Evolutionary conservation across 1,284 basidiomycete species (phyloP).

Genomic region (Ustilago curta): DNA sequence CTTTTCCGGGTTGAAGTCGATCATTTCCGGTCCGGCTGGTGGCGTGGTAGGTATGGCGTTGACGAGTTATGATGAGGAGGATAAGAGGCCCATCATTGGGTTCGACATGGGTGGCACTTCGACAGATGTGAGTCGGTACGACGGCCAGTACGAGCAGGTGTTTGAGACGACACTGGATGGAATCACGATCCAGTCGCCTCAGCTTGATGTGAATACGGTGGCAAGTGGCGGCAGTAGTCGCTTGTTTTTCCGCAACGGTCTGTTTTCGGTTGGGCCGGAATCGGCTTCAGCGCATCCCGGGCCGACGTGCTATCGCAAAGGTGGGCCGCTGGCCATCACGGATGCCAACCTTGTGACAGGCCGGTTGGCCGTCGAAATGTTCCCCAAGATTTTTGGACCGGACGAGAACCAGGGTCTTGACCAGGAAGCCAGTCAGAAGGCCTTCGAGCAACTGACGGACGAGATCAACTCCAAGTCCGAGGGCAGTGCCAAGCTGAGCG

Average conservation of each 20-base stretch:
- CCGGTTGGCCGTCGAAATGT: conserved; percentile 70
- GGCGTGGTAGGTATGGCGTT: conserved; percentile 88
- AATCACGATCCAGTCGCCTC: conserved; percentile 86
- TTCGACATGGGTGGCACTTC: conserved; percentile 77
- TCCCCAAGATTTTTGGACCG: conserved; percentile 88
- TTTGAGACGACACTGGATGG: conserved; percentile 93
- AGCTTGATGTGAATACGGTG: conserved; percentile 72
- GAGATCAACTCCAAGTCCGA: conserved; percentile 77
- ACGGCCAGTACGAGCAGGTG: conserved; percentile 85
- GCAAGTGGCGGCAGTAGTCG: conserved; percentile 65
- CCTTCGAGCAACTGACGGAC: conserved; percentile 77
- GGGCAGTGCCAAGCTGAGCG: conserved; percentile 69
- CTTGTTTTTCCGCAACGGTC: conserved; percentile 66
- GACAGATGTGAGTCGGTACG: conserved; percentile 89
- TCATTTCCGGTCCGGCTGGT: conserved; percentile 87
- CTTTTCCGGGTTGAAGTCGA: conserved; percentile 88
- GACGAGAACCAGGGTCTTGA: conserved; percentile 86
- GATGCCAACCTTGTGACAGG: conserved; percentile 68
- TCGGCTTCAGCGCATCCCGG: conserved; percentile 67
- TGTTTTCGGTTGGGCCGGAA: conserved; percentile 67
- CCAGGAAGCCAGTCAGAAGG: conserved; percentile 72
- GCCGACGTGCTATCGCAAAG: conserved; percentile 67
- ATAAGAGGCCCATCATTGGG: conserved; percentile 77
- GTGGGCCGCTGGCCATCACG: conserved; percentile 66
- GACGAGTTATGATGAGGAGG: conserved; percentile 81